Base-by-base conservation (phyloP, 2,329 filamentous ascomycete species). In the Penicillium sp. region DNA sequence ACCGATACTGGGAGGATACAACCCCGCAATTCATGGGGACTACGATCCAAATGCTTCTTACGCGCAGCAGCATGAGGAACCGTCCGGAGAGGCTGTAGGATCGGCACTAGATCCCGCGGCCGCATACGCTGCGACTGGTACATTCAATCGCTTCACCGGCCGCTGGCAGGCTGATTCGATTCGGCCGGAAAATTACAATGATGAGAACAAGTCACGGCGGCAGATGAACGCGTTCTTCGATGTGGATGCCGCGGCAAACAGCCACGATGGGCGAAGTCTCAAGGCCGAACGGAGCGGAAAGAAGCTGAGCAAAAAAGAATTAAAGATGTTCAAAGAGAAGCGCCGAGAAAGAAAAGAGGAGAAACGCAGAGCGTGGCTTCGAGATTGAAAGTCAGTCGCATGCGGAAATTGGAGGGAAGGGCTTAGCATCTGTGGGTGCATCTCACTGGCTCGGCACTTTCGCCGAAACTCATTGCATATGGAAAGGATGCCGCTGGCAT, bases 21-120 rank as follows among this genome's bases (percentile, higher is more conserved):
- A 97, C 65, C 93, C 93, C 1, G 87, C 89, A 25, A 91, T 98
- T 39, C 93, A 98, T 67, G 93, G 93, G 59, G 86, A 90, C 72
- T 98, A 96, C 74, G 93, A 98, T 62, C 90, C 90, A 4, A 93
- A 85, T 51, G 91, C 93, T n/a, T 87, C 90, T 74, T 98, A 98
- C 66, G 91, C 93, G 9, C 79, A 87, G 64, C 73, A 76, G 39
- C 66, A 76, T 39, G 68, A 69, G 36, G 68, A 68, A 5, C 57
- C 61, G 41, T 66, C 67, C 9, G 59, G 65, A 8, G 47, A 54
- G 2, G 5, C 42, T 4, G 24, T 11, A 4, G 43, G 37, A 5
- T 6, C 64, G 11, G 55, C 58, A 4, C 48, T 57, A 48, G 73
- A 79, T 55, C 66, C 73, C 7, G 61, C 73, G 24, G 61, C 70